These are phyloP conservation scores for Neurospora sp. DNA, from an alignment of 495 filamentous ascomycete species.

Conservation along the genomic window DNA sequence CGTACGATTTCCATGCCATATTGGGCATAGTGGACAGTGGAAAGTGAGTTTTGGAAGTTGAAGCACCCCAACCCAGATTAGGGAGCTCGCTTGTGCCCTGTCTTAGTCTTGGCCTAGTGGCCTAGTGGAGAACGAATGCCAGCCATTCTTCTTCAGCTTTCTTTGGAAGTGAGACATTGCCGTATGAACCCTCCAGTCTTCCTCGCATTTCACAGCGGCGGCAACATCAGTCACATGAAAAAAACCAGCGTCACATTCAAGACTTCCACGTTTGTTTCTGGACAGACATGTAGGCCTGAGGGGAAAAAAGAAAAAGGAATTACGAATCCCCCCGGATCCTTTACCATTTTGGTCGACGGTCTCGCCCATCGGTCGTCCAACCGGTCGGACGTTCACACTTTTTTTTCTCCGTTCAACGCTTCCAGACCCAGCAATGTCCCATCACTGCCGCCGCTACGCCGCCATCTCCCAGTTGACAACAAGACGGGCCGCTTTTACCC, in stretches of 20 bases:
- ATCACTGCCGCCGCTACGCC: background rate
- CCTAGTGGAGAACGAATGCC: background rate
- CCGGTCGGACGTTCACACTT: background rate
- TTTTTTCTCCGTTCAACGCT: background rate
- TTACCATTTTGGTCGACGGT: background rate
- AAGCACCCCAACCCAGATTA: background rate
- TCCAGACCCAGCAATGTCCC: background rate
- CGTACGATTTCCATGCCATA: background rate
- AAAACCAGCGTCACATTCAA: background rate
- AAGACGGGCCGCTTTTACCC: background rate
- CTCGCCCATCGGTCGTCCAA: background rate
- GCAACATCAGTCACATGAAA: background rate
- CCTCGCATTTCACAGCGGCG: background rate
- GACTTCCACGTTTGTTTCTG: background rate
- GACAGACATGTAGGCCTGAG: background rate
- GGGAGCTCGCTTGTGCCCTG: background rate
- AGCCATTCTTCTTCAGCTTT: background rate
- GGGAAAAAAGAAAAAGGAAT: background rate
- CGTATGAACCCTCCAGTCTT: background rate
- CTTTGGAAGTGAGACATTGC: background rate
- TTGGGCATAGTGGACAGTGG: background rate
- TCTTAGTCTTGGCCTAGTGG: background rate
- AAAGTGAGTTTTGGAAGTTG: background rate
- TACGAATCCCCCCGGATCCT: background rate
- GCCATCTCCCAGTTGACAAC: background rate